Conservation (phyloP, 2,329 filamentous ascomycete species). For the Chaetomium strumarium region DNA sequence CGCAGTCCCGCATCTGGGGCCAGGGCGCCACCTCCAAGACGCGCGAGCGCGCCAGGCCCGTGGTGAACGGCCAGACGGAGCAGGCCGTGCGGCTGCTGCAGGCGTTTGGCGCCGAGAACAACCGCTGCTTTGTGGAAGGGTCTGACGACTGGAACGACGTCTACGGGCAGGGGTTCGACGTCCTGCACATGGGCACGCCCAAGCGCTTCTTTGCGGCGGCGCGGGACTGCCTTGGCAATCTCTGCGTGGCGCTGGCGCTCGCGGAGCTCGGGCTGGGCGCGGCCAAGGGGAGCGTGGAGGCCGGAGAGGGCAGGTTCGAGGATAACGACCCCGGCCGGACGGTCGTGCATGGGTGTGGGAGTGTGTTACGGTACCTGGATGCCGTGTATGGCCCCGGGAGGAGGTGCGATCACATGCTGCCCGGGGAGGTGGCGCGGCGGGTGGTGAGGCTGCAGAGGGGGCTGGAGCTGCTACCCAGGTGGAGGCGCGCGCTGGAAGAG, state of each 20-base stretch:
- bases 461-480: conserved; percentile 33
- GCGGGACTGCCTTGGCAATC: conserved; percentile 38
- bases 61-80: conserved; percentile 63
- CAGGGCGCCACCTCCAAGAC: conserved; percentile 75
- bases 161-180: conserved; percentile 81
- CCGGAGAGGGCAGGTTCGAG: conserved; percentile 42
- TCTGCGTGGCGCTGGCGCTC: conserved; percentile 46
- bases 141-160: conserved; percentile 52
- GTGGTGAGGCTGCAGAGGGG: conserved; percentile 40
- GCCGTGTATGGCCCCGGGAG: conserved; percentile 39
- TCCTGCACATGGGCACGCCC: conserved; percentile 58
- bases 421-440: conserved; percentile 32
- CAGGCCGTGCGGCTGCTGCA: conserved; percentile 64
- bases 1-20: conserved; percentile 74
- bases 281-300: conserved; percentile 37
- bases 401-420: conserved; percentile 22
- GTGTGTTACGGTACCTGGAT: conserved; percentile 57
- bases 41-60: conserved; percentile 49
- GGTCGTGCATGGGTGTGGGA: conserved; percentile 43
- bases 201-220: conserved; percentile 42
- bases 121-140: too few species aligned
- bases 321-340: conserved; percentile 49
- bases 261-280: conserved; percentile 42
- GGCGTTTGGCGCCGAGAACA: conserved; percentile 84
- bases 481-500: conserved; percentile 24